phyloP scores from a whole-genome alignment of 2,329 filamentous ascomycete genomes.

The Neocatenulostroma microsporum region DNA sequence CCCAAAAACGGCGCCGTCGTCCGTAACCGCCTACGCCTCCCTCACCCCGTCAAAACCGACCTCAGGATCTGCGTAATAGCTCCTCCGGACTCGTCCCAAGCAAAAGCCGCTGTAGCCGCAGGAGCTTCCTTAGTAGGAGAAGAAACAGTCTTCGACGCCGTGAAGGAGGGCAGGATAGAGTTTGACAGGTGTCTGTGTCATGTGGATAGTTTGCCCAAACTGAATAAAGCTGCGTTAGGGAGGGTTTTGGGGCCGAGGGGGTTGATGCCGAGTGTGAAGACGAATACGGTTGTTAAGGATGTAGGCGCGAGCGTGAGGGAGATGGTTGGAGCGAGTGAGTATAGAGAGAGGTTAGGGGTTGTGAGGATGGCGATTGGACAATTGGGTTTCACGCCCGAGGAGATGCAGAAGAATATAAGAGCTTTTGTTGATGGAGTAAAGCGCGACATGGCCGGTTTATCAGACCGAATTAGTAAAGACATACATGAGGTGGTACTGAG shows the following conservation, averaged over 20 bases:
- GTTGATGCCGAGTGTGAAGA: constrained; percentile 84
- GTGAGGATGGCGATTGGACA: constrained; percentile 87
- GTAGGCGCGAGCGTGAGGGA: constrained; percentile 67
- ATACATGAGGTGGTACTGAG: constrained; percentile 73
- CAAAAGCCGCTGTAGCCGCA: constrained; percentile 63
- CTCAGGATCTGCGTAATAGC: constrained; percentile 85
- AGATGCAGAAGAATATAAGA: constrained; percentile 78
- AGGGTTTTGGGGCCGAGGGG: constrained; percentile 79
- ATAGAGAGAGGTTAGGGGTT: constrained; percentile 76
- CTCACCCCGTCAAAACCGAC: constrained; percentile 83
- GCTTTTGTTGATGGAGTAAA: constrained; percentile 68
- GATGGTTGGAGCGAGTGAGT: constrained; percentile 75
- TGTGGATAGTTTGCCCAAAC: constrained; percentile 62
- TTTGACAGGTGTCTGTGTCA: constrained; percentile 91
- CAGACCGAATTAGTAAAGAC: constrained; percentile 60
- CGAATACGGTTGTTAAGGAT: constrained; percentile 79
- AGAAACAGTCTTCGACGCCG: constrained; percentile 71
- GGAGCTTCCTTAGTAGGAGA: constrained; percentile 82
- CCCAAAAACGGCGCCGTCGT: constrained; percentile 79
- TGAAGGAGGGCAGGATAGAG: constrained; percentile 67
- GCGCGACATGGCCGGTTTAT: constrained; percentile 62
- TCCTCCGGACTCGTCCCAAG: constrained; percentile 68
- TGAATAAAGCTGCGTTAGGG: constrained; percentile 75
- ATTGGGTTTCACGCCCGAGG: constrained; percentile 76
- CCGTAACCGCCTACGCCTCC: constrained; percentile 78